Evolutionary conservation across 805 yeast species (phyloP).

Genomic region (Cyberlindnera sargentensis): DNA sequence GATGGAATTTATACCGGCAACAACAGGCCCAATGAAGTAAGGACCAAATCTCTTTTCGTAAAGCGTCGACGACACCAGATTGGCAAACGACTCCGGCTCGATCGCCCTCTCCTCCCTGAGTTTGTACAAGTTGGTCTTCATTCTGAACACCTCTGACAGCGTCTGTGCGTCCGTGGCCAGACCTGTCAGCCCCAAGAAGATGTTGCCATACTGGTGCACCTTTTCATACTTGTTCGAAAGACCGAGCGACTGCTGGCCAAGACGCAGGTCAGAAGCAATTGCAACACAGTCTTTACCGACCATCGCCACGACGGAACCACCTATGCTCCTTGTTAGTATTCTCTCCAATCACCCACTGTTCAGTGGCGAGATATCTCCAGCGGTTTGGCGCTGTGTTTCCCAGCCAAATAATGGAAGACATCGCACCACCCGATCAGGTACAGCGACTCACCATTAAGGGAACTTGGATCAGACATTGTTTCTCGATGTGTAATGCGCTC

Average conservation of each 20-base stretch:
- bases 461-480: slow-evolving; percentile 69
- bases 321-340: slow-evolving; percentile 20
- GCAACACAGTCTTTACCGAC: slow-evolving; percentile 98
- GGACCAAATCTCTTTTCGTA: slow-evolving; percentile 94
- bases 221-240: slow-evolving; percentile 90
- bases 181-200: slow-evolving; percentile 89
- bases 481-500: background rate
- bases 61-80: slow-evolving; percentile 81
- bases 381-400: no score
- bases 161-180: slow-evolving; percentile 92
- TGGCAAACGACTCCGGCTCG: slow-evolving; percentile 92
- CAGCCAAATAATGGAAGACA: no score
- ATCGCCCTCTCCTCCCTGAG: slow-evolving; percentile 85
- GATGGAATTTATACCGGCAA: slow-evolving; percentile 87
- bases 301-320: slow-evolving; percentile 99
- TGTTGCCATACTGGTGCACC: slow-evolving; percentile 78
- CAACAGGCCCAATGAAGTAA: slow-evolving; percentile 93
- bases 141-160: slow-evolving; percentile 64
- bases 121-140: slow-evolving; percentile 82
- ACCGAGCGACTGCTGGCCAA: slow-evolving; percentile 92
- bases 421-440: background rate
- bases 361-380: no score
- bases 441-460: slow-evolving; percentile 52
- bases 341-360: no score
- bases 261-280: slow-evolving; percentile 89